Conservation (phyloP, 2,329 filamentous ascomycete species). For the Colletotrichum spinosum region DNA sequence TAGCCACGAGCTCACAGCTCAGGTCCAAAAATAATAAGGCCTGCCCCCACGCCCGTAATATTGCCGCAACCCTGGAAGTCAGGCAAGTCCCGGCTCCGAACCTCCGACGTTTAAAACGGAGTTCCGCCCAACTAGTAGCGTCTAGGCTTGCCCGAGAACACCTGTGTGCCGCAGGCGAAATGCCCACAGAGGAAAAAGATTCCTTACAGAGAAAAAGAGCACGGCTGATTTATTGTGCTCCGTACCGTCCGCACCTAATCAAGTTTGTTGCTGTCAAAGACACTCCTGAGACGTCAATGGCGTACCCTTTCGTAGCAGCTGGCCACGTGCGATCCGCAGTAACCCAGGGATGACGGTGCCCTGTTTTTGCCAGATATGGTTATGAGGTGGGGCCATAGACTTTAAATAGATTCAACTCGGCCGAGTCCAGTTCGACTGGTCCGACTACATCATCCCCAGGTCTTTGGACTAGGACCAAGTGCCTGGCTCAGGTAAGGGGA, state of each 20-base stretch:
- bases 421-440: constrained; percentile 2
- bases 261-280: too few species aligned
- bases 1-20: too few species aligned
- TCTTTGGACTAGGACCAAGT: constrained; percentile 11
- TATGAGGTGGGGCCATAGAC: background rate
- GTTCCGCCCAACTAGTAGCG: constrained; percentile 19
- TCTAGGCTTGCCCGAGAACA: background rate
- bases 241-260: too few species aligned
- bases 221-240: too few species aligned
- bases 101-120: constrained; percentile 9
- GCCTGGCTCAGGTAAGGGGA: background rate
- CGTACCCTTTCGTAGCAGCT: too few species aligned
- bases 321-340: too few species aligned
- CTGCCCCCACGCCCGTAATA: background rate
- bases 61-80: background rate
- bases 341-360: background rate
- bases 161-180: too few species aligned
- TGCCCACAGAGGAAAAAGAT: too few species aligned
- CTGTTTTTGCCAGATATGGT: background rate
- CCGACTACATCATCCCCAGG: background rate
- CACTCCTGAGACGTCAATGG: too few species aligned
- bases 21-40: too few species aligned
- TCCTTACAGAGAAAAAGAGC: too few species aligned
- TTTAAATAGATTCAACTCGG: constrained; percentile 25
- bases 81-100: constrained; percentile 3